These are phyloP conservation scores for Globisporangium cylindrosporum DNA, from an alignment of 352 stramenopile genomes.

Conservation along the genomic window DNA sequence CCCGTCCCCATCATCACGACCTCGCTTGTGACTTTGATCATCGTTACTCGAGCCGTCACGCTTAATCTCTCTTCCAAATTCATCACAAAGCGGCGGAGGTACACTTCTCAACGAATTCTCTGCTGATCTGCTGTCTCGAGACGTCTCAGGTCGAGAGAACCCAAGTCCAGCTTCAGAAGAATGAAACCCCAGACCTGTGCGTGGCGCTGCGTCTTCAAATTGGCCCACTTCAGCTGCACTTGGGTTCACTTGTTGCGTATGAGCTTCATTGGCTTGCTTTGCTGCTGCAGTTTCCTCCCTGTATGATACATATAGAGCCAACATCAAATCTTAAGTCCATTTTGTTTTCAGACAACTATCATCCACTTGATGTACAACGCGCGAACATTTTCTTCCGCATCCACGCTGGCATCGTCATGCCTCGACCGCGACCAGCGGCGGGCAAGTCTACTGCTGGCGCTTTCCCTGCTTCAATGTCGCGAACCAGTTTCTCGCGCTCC, in stretches of 20 bases:
- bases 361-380: not conserved
- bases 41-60: not conserved
- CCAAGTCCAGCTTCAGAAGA: conserved; percentile 1
- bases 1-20: not conserved
- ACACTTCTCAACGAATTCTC: not conserved
- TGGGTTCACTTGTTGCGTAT: not conserved
- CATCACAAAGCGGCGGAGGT: conserved; percentile 18
- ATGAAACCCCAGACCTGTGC: conserved; percentile 28
- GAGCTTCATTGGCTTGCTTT: not conserved
- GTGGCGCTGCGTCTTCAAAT: conserved; percentile 54
- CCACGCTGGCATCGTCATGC: conserved; percentile 91
- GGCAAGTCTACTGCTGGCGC: conserved; percentile 50
- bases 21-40: not conserved
- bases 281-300: conserved; percentile 62
- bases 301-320: not conserved
- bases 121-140: not conserved
- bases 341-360: not conserved
- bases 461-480: conserved; percentile 67
- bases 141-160: not conserved
- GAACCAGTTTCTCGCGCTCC: conserved; percentile 65
- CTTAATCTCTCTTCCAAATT: conserved; percentile 29
- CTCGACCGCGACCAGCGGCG: conserved; percentile 64
- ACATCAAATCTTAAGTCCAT: not conserved
- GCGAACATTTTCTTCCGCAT: conserved; percentile 90
- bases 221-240: conserved; percentile 24